Evolutionary conservation across 2,329 filamentous ascomycete species (phyloP).

Genomic region (Dactylonectria estremocensis): DNA sequence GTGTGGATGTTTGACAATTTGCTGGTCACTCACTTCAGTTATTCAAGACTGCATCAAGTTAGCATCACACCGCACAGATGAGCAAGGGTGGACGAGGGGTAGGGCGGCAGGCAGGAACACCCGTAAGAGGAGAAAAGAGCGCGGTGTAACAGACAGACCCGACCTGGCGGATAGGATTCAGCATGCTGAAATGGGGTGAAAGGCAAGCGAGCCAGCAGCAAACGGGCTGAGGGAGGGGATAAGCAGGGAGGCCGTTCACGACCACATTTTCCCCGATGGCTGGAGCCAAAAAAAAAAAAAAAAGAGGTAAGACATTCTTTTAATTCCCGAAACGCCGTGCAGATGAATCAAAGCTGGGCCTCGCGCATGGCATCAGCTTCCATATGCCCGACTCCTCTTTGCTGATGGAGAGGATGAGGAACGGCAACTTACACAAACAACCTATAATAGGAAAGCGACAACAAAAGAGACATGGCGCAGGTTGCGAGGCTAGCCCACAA

Average conservation of each 20-base stretch:
- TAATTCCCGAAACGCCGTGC: constrained; percentile 8
- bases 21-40: constrained; percentile 21
- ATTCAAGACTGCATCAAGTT: constrained; percentile 41
- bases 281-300: constrained; percentile 7
- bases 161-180: constrained; percentile 43
- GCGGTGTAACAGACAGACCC: constrained; percentile 49
- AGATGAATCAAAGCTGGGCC: background rate
- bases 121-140: constrained; percentile 15
- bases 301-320: constrained; percentile 19
- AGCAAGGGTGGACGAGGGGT: constrained; percentile 32
- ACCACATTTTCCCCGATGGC: background rate
- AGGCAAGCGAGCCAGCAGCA: background rate
- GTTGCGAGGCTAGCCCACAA: constrained; percentile 17
- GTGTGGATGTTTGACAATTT: background rate
- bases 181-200: constrained; percentile 28
- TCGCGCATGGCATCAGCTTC: constrained; percentile 16
- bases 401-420: background rate
- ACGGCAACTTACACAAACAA: constrained; percentile 16
- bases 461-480: constrained; percentile 15
- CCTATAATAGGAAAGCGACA: constrained; percentile 16
- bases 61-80: constrained; percentile 38
- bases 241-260: background rate
- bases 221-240: background rate
- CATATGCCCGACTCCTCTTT: constrained; percentile 22
- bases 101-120: constrained; percentile 24